Base-by-base conservation (phyloP, 73 alveolate genomes). In the Paramecium pentaurelia region DNA sequence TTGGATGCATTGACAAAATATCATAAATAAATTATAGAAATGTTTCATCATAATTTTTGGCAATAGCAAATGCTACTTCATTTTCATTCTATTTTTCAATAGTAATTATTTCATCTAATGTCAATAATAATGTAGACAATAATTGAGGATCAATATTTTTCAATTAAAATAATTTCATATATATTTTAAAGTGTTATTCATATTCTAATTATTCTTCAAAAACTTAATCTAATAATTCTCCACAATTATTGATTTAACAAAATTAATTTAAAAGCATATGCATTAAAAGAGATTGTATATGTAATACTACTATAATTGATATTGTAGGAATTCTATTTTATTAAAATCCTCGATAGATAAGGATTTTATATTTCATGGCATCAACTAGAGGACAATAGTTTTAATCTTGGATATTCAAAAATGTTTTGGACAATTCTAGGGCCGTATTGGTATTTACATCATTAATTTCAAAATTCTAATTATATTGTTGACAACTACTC, bases 21-120 rank as follows among this genome's bases (percentile, higher is more conserved):
- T 73, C 87, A 73, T 73, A 73, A 73, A 73, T 73, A 14, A 73
- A 18, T 73, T 73, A 73, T 22, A 73, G 10, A n/a, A 37, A 73
- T 32, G 64, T 73, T 73, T 73, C 87, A 37, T 73, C 87, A 11
- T 73, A 73, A 73, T 40, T 40, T 38, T 73, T 73, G 27, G 34
- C 64, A 16, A 73, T 73, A 36, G 11, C 3, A 73, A 73, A 32
- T 6, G 59, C 40, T 36, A 22, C 68, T 34, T 73, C 64, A 73
- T 73, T 37, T 20, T 73, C 87, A 36, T 34, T 20, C 40, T 37
- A 6, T 38, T 16, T 36, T 73, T 73, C 87, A 9, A 38, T 73
- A n/a, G 38, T 37, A 12, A 37, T 37, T 6, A 73, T 73, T 73
- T 40, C 64, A 36, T 73, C 64, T 20, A 73, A 73, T 14, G 87